These are phyloP conservation scores for Mycena sanguinolenta DNA, from an alignment of 768 basidiomycete genomes.

Conservation along the genomic window DNA sequence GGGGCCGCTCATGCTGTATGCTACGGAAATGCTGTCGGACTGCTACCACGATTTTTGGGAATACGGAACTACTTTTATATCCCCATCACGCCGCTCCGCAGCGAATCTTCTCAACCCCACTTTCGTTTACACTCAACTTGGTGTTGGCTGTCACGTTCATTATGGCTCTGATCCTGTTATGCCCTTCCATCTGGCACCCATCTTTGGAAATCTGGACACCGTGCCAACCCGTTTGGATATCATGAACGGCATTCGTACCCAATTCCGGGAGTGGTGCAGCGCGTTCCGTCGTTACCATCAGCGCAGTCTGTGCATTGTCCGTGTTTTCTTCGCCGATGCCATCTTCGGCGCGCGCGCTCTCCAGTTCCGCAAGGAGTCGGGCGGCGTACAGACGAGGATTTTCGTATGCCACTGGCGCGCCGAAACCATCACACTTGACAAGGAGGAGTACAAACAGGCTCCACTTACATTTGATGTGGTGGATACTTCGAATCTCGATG, in stretches of 20 bases:
- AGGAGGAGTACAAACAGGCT: too few species aligned
- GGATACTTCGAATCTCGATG: too few species aligned
- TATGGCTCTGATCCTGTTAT: conserved; percentile 59
- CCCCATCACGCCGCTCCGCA: conserved; percentile 30
- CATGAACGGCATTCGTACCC: too few species aligned
- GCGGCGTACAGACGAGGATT: conserved; percentile 43
- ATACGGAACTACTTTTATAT: conserved; percentile 53
- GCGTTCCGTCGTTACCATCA: conserved; percentile 20
- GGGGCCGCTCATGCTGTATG: conserved; percentile 49
- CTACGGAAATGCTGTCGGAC: conserved; percentile 32
- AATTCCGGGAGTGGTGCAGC: conserved; percentile 40
- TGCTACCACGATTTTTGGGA: conserved; percentile 54
- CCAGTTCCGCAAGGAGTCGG: conserved; percentile 35
- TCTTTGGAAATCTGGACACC: too few species aligned
- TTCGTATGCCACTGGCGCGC: conserved; percentile 52
- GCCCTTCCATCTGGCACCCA: too few species aligned
- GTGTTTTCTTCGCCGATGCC: too few species aligned
- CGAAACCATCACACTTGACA: too few species aligned
- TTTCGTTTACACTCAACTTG: conserved; percentile 56
- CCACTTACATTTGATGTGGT: too few species aligned
- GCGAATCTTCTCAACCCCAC: conserved; percentile 59
- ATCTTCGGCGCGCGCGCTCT: conserved; percentile 55
- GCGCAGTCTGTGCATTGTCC: conserved; percentile 41
- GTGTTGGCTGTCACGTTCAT: conserved; percentile 56
- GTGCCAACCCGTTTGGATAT: too few species aligned